Evolutionary conservation across 352 stramenopile species (phyloP).

Genomic region (Globisporangium heterothallicum): DNA sequence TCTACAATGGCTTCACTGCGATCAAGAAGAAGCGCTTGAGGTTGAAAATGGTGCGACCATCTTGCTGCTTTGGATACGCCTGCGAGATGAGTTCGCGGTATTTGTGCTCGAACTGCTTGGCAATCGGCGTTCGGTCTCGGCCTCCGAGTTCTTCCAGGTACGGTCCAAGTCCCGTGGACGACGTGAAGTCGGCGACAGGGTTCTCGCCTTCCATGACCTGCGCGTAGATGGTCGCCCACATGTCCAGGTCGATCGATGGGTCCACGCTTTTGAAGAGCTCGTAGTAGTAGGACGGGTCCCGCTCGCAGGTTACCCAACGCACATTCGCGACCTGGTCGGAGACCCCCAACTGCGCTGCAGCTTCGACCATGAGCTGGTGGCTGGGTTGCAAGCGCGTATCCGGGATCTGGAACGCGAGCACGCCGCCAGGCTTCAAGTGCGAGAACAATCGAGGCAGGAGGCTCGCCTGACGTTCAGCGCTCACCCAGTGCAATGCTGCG

Average conservation of each 20-base stretch:
- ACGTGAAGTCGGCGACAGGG: slow-evolving; percentile 65
- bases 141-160: slow-evolving; percentile 51
- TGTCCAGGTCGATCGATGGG: slow-evolving; percentile 28
- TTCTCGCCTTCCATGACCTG: slow-evolving; percentile 60
- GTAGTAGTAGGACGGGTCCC: slow-evolving; percentile 64
- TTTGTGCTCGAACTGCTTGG: slow-evolving; percentile 33
- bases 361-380: slow-evolving; percentile 53
- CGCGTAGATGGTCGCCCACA: slow-evolving; percentile 60
- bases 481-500: slow-evolving; percentile 65
- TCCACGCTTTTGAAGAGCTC: slow-evolving; percentile 40
- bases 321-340: slow-evolving; percentile 34
- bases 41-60: slow-evolving; percentile 58
- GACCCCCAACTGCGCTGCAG: slow-evolving; percentile 33
- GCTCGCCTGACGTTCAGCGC: slow-evolving; percentile 31
- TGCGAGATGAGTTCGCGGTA: slow-evolving; percentile 51
- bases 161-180: slow-evolving; percentile 47
- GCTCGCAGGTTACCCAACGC: slow-evolving; percentile 66
- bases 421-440: slow-evolving; percentile 61
- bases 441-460: slow-evolving; percentile 49
- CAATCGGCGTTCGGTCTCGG: slow-evolving; percentile 15
- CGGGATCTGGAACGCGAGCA: slow-evolving; percentile 69
- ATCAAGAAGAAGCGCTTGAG: slow-evolving; percentile 71
- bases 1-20: slow-evolving; percentile 26
- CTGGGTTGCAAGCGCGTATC: slow-evolving; percentile 56
- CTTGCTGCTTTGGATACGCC: slow-evolving; percentile 54